phyloP scores from a whole-genome alignment of 2,329 filamentous ascomycete species.

The Trichoderma harzianum region DNA sequence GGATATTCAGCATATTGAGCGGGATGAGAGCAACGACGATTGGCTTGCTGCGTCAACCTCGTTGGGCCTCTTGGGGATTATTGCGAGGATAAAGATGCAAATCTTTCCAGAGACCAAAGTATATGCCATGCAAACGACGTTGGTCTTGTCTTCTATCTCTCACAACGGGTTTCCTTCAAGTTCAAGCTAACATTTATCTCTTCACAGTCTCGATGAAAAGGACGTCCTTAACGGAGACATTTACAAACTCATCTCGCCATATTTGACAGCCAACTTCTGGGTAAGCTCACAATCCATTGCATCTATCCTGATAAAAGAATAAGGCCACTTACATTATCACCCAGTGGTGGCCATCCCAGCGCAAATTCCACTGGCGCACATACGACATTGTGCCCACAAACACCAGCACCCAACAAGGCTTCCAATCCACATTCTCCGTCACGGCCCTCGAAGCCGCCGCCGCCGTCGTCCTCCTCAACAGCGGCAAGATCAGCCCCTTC shows the following conservation, averaged over 20 bases:
- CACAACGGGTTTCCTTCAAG: not conserved
- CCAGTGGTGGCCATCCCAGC: slow-evolving; percentile 51
- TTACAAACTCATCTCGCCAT: slow-evolving; percentile 47
- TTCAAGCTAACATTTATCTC: not conserved
- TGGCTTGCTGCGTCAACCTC: slow-evolving; percentile 52
- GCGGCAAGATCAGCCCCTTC: slow-evolving; percentile 44
- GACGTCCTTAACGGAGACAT: slow-evolving; percentile 49
- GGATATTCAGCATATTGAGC: slow-evolving; percentile 39
- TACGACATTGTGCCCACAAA: slow-evolving; percentile 45
- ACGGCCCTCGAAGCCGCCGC: slow-evolving; percentile 41
- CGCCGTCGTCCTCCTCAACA: slow-evolving; percentile 43
- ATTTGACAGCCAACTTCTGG: slow-evolving; percentile 51
- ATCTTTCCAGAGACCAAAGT: slow-evolving; percentile 51
- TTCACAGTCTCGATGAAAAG: slow-evolving; percentile 41
- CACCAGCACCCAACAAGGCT: slow-evolving; percentile 43
- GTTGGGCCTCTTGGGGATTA: slow-evolving; percentile 46
- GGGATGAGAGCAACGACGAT: slow-evolving; percentile 42
- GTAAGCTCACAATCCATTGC: slow-evolving; percentile 25
- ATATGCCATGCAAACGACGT: slow-evolving; percentile 48
- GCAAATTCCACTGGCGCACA: slow-evolving; percentile 51
- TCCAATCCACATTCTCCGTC: slow-evolving; percentile 51
- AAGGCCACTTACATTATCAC: not conserved
- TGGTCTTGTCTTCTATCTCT: slow-evolving; percentile 22
- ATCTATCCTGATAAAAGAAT: not conserved
- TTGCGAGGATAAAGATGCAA: slow-evolving; percentile 46